phyloP scores from a whole-genome alignment of 139 green algal species.

The Pleodorina starrii region DNA sequence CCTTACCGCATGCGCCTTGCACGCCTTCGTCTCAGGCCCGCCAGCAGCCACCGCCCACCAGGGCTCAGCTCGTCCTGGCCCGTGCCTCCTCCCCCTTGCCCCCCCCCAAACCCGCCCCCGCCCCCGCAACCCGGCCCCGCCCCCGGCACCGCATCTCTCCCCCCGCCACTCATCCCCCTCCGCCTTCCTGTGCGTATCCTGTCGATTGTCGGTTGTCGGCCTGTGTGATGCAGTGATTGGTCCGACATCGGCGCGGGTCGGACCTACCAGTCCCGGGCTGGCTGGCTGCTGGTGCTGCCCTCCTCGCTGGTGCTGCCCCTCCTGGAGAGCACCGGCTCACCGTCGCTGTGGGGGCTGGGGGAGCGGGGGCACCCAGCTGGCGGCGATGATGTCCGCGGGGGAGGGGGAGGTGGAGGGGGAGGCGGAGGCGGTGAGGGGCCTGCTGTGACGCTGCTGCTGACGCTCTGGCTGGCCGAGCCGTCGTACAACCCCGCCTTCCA shows the following conservation, averaged over 20 bases:
- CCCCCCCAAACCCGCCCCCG: no score
- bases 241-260: background rate
- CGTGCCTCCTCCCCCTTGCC: no score
- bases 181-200: no score
- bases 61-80: no score
- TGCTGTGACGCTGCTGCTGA: background rate
- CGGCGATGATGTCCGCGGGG: background rate
- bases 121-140: no score
- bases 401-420: background rate
- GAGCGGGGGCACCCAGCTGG: background rate
- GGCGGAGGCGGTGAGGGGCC: background rate
- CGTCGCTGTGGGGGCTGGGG: background rate
- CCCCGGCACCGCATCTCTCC: no score
- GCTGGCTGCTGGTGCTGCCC: constrained; percentile 41
- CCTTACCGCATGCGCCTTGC: no score
- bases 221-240: constrained; percentile 19
- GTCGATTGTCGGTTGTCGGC: no score
- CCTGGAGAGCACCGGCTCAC: background rate
- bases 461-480: constrained; percentile 28
- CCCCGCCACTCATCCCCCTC: no score
- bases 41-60: no score
- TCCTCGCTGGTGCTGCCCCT: constrained; percentile 13
- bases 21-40: no score
- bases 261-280: constrained; percentile 41
- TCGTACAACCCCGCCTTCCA: constrained; percentile 20